Percentiles rank a stretch among this genome's conserved stretches.
These are phyloP conservation scores for Alternaria incomplexa DNA, from an alignment of 2,329 filamentous ascomycete genomes.

Conservation along the genomic window DNA sequence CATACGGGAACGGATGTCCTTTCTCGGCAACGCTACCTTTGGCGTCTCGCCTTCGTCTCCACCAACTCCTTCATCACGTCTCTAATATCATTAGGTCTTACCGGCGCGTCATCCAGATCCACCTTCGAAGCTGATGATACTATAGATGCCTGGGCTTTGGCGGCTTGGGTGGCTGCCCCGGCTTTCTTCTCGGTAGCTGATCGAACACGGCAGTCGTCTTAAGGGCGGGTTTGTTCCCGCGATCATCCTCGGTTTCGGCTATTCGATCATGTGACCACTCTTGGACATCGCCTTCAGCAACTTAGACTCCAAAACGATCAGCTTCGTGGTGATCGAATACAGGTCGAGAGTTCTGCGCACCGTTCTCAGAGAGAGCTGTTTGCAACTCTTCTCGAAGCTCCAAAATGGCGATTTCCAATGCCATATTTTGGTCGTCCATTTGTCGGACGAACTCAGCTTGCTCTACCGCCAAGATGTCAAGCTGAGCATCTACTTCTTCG, in stretches of 20 bases:
- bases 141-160: background rate
- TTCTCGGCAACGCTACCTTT: background rate
- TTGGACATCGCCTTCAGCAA: background rate
- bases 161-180: background rate
- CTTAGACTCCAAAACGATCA: background rate
- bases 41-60: background rate
- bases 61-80: background rate
- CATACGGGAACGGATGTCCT: background rate
- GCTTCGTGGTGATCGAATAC: background rate
- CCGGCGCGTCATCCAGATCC: background rate
- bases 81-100: background rate
- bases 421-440: background rate
- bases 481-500: background rate
- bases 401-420: background rate
- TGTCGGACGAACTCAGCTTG: background rate
- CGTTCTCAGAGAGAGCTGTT: background rate
- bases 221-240: background rate
- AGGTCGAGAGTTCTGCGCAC: background rate
- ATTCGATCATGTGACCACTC: constrained; percentile 1
- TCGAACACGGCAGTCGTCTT: background rate
- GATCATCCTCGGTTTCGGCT: constrained; percentile 9
- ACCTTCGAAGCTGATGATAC: background rate
- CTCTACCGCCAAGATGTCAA: background rate
- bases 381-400: background rate
- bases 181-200: background rate